These are phyloP conservation scores for Taxawa tesnikishii DNA, from an alignment of 2,329 filamentous ascomycete species.

Conservation along the genomic window DNA sequence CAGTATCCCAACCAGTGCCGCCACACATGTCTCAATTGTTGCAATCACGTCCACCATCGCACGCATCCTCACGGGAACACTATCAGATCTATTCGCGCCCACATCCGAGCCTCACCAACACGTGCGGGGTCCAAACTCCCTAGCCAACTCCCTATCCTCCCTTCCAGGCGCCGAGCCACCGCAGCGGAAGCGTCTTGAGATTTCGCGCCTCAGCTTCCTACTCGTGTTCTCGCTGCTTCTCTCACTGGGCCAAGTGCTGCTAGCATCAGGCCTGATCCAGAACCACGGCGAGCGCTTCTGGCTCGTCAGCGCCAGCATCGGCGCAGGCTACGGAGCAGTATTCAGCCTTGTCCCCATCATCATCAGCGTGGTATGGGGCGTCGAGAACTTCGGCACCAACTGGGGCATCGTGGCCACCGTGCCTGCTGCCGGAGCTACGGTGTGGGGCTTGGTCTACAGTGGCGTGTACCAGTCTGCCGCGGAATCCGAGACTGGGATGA, in stretches of 20 bases:
- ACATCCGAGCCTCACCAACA: conserved; percentile 39
- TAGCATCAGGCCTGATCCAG: conserved; percentile 66
- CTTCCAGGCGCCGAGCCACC: conserved; percentile 11
- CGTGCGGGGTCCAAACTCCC: conserved; percentile 34
- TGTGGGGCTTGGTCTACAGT: conserved; percentile 88
- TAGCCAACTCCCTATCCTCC: conserved; percentile 27
- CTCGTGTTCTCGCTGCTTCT: conserved; percentile 62
- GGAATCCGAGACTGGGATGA: conserved; percentile 28
- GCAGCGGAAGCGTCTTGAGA: conserved; percentile 30
- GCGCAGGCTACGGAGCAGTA: conserved; percentile 82
- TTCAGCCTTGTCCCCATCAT: conserved; percentile 87
- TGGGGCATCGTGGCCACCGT: conserved; percentile 93
- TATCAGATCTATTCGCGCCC: conserved; percentile 78
- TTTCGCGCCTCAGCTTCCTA: conserved; percentile 73
- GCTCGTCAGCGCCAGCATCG: conserved; percentile 71
- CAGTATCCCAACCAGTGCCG: conserved; percentile 44
- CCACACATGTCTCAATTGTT: conserved; percentile 87
- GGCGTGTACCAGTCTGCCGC: conserved; percentile 63
- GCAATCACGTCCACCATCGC: conserved; percentile 83
- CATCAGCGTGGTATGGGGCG: conserved; percentile 94
- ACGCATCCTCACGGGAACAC: conserved; percentile 74
- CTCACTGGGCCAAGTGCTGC: conserved; percentile 59
- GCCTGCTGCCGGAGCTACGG: conserved; percentile 72
- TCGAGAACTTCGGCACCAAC: conserved; percentile 97
- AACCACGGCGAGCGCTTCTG: conserved; percentile 70